Percentiles rank a stretch among this genome's conserved stretches.
These are phyloP conservation scores for Aspergillus niger DNA, from an alignment of 2,329 filamentous ascomycete species.

Conservation along the genomic window DNA sequence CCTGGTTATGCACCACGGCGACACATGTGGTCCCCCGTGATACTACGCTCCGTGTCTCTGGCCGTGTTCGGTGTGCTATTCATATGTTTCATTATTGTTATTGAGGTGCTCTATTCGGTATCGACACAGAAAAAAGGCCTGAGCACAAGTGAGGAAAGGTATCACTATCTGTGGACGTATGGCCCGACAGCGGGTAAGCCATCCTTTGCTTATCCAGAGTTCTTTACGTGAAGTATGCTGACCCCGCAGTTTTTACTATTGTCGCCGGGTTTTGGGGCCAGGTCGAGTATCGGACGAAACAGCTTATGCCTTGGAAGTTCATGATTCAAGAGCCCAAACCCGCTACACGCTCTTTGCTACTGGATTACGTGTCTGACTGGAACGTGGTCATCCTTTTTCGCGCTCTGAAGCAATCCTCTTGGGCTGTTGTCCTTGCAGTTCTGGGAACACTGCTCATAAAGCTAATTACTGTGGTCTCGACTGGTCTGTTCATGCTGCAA, in stretches of 20 bases:
- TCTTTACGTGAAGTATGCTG: not conserved
- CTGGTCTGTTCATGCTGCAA: constrained; percentile 14
- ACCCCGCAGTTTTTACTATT: constrained; percentile 2
- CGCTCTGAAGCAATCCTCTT: not conserved
- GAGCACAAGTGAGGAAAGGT: not conserved
- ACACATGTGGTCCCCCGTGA: not conserved
- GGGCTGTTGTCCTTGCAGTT: constrained; percentile 4
- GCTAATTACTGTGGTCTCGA: constrained; percentile 14
- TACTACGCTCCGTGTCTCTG: not conserved
- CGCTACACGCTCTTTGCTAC: constrained; percentile 5
- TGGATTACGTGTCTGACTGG: constrained; percentile 18
- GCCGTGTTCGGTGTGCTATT: not conserved
- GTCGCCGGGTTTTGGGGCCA: constrained; percentile 15
- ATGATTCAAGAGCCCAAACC: not conserved
- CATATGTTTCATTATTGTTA: not conserved
- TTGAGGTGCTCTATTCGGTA: constrained; percentile 2
- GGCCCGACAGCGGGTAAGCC: constrained; percentile 4
- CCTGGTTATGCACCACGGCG: not conserved
- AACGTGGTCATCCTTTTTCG: constrained; percentile 8
- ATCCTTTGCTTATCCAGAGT: not conserved
- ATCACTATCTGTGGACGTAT: constrained; percentile 12
- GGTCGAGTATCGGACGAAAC: constrained; percentile 14
- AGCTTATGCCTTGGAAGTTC: constrained; percentile 14
- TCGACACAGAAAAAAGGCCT: constrained; percentile 1
- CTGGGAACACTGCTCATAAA: constrained; percentile 11